A percentile compares a stretch with the other conserved stretches of the same genome.
Evolutionary conservation across 1,139 yeast genomes (phyloP).

Genomic region (Schwanniomyces etchellsii): DNA sequence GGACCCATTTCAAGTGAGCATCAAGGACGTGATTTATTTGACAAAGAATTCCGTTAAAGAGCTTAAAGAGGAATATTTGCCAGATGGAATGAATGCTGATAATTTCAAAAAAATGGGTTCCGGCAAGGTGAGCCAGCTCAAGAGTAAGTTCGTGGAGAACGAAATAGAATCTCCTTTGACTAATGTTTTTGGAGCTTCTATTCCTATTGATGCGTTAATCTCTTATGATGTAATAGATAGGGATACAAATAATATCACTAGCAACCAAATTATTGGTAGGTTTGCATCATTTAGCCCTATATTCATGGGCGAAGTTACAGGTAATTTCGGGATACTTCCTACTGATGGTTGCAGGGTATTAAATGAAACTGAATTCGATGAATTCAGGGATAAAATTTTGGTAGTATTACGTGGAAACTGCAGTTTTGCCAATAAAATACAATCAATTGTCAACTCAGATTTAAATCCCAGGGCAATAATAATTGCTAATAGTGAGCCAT

Average conservation of each 20-base stretch:
- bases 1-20: constrained; percentile 13
- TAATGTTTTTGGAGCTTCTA: constrained; percentile 34
- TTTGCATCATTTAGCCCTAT: constrained; percentile 42
- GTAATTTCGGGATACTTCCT: constrained; percentile 23
- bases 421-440: constrained; percentile 37
- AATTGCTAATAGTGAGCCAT: constrained; percentile 39
- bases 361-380: constrained; percentile 9
- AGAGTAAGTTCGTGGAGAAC: constrained; percentile 4
- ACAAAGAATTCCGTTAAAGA: constrained; percentile 23
- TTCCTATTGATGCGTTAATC: constrained; percentile 37
- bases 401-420: constrained; percentile 38
- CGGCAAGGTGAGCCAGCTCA: neutral
- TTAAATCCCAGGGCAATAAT: constrained; percentile 29
- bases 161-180: constrained; percentile 34
- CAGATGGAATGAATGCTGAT: constrained; percentile 4
- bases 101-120: constrained; percentile 1
- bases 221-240: constrained; percentile 21
- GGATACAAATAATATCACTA: constrained; percentile 8
- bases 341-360: constrained; percentile 24
- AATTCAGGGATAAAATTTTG: constrained; percentile 20
- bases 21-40: constrained; percentile 23
- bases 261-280: constrained; percentile 26
- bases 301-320: constrained; percentile 17
- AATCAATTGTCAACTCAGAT: constrained; percentile 22
- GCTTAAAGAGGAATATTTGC: constrained; percentile 13